Conservation (phyloP, 2,329 filamentous ascomycete species). For the Byssoonygena ceratinophila region DNA sequence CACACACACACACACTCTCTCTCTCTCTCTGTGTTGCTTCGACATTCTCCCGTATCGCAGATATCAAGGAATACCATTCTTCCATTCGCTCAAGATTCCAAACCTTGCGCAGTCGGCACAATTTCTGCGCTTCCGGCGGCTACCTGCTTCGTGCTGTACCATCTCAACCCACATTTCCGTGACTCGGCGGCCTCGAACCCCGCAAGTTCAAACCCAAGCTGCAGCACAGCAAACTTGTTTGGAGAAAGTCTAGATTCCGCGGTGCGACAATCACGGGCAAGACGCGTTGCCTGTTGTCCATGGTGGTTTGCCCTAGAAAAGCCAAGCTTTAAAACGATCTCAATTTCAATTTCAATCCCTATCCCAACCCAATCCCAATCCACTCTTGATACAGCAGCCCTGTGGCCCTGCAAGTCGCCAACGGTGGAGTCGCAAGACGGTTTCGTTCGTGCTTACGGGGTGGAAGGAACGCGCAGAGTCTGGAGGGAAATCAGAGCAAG, state of each 20-base stretch:
- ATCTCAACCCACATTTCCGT: not conserved
- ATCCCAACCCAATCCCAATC: too few species aligned
- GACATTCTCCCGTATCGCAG: not conserved
- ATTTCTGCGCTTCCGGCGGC: slow-evolving; percentile 8
- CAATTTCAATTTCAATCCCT: too few species aligned
- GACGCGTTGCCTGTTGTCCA: not conserved
- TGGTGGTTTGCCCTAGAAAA: slow-evolving; percentile 1
- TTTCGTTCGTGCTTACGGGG: slow-evolving; percentile 6
- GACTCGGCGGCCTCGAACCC: slow-evolving; percentile 3
- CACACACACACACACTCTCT: too few species aligned
- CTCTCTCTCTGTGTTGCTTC: not conserved
- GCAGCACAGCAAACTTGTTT: slow-evolving; percentile 9
- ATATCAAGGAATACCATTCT: too few species aligned
- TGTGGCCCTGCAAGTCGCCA: not conserved
- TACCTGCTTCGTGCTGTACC: slow-evolving; percentile 7
- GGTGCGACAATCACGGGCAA: slow-evolving; percentile 2
- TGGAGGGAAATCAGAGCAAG: slow-evolving; percentile 15
- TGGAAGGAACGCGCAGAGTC: slow-evolving; percentile 14
- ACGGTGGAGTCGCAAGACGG: slow-evolving; percentile 10
- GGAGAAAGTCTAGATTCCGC: slow-evolving; percentile 6
- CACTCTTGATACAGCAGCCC: not conserved
- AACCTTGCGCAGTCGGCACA: slow-evolving; percentile 4
- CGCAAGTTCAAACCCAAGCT: slow-evolving; percentile 5
- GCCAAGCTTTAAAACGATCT: too few species aligned
- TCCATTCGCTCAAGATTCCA: not conserved